These are phyloP conservation scores for Auriscalpium orientale DNA, from an alignment of 768 basidiomycete genomes.

Conservation along the genomic window DNA sequence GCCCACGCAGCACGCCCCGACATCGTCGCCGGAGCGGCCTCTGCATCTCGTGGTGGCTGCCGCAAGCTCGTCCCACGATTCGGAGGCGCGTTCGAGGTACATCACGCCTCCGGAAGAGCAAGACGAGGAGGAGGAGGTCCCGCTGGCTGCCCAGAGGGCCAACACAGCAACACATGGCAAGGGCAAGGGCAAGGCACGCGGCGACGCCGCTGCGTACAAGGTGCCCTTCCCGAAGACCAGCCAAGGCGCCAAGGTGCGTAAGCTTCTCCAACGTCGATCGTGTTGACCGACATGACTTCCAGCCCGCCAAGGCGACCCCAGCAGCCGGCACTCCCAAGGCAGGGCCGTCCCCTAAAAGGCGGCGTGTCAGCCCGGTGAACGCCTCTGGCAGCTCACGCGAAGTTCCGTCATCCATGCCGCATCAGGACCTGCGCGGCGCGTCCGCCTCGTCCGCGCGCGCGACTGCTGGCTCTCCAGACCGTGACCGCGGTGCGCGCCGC, in stretches of 20 bases:
- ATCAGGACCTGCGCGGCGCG: constrained; percentile 33
- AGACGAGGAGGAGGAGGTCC: constrained; percentile 37
- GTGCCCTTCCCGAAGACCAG: no score
- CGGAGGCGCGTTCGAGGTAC: background rate
- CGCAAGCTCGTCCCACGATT: background rate
- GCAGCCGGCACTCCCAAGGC: no score
- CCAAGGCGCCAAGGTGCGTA: no score
- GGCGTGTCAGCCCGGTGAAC: background rate
- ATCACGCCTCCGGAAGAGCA: constrained; percentile 11
- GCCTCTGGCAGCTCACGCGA: constrained; percentile 13
- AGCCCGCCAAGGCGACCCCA: no score
- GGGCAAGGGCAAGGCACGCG: no score
- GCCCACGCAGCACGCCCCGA: constrained; percentile 31
- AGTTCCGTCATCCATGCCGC: constrained; percentile 55
- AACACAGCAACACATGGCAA: background rate
- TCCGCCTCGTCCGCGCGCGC: constrained; percentile 1
- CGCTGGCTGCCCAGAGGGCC: constrained; percentile 28
- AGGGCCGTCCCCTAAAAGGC: no score
- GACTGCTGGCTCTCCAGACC: background rate
- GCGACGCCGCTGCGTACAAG: no score
- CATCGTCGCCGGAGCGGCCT: background rate
- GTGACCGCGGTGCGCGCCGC: background rate
- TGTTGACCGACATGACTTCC: no score
- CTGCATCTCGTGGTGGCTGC: background rate
- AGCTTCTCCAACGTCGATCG: no score